These are phyloP conservation scores for Trypanosoma boissoni DNA, from an alignment of 208 protist species.

Conservation along the genomic window DNA sequence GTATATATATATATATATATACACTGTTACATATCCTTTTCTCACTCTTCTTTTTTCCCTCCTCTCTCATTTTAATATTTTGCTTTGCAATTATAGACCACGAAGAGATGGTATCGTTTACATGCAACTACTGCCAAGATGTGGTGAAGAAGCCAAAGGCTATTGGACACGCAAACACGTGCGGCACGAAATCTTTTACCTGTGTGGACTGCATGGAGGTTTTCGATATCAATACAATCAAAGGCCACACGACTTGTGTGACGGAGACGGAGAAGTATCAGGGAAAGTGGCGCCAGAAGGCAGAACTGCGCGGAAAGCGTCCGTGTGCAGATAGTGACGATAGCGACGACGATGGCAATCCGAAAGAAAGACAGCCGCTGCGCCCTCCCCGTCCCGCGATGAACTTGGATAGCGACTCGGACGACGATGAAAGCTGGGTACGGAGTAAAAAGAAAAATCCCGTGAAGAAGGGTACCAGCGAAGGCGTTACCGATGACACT, in stretches of 20 bases:
- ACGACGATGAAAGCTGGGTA: slow-evolving; percentile 53
- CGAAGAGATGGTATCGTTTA: slow-evolving; percentile 84
- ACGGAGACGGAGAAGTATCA: slow-evolving; percentile 87
- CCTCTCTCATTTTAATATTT: slow-evolving; percentile 5
- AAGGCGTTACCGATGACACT: background rate
- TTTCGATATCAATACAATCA: slow-evolving; percentile 71
- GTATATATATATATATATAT: slow-evolving; percentile 15
- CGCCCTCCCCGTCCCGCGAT: slow-evolving; percentile 40
- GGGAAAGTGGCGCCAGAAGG: slow-evolving; percentile 69
- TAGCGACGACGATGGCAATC: slow-evolving; percentile 14
- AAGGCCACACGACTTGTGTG: slow-evolving; percentile 80
- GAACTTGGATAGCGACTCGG: slow-evolving; percentile 41
- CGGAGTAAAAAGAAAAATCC: slow-evolving; percentile 15
- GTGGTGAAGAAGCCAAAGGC: slow-evolving; percentile 92
- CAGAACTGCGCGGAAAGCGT: background rate
- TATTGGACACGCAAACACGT: slow-evolving; percentile 46
- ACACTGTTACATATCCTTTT: background rate
- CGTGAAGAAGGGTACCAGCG: background rate
- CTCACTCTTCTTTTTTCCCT: slow-evolving; percentile 13
- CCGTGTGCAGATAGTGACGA: slow-evolving; percentile 18
- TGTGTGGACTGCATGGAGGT: slow-evolving; percentile 90
- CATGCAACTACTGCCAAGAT: slow-evolving; percentile 80
- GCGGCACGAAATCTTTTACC: slow-evolving; percentile 56
- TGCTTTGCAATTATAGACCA: background rate
- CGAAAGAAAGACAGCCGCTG: background rate